Conservation (phyloP, 1,284 basidiomycete species). For the Clitocybe nebularis region DNA sequence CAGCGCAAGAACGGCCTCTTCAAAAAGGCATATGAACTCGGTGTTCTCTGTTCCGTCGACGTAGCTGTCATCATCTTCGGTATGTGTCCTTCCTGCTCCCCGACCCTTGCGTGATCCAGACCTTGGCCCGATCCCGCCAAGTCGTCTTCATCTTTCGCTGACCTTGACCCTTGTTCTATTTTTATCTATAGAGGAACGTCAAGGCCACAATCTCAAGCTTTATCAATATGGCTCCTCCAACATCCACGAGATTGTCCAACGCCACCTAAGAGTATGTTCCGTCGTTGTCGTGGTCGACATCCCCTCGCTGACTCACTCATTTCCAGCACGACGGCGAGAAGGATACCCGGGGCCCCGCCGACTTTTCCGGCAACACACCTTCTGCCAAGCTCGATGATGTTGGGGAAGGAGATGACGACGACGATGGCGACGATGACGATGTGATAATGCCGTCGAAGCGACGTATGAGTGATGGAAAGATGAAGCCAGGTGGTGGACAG, state of each 20-base stretch:
- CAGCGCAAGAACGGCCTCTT: conserved; percentile 28
- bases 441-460: too few relatives aligned
- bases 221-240: conserved; percentile 61
- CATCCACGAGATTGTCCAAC: conserved; percentile 47
- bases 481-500: too few relatives aligned
- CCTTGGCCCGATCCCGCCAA: too few relatives aligned
- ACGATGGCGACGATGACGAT: neutral
- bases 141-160: neutral
- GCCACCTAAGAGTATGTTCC: conserved; percentile 41
- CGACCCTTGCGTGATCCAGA: too few relatives aligned
- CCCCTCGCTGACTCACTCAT: too few relatives aligned
- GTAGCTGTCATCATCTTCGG: conserved; percentile 23
- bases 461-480: too few relatives aligned
- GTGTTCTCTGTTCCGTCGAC: conserved; percentile 23
- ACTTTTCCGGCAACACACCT: neutral
- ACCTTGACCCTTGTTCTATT: conserved; percentile 14
- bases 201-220: conserved; percentile 54
- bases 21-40: conserved; percentile 28
- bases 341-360: neutral
- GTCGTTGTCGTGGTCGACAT: too few relatives aligned
- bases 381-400: neutral
- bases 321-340: neutral
- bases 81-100: too few relatives aligned
- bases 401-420: neutral
- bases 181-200: conserved; percentile 40